These are phyloP conservation scores for Diaporthe citri DNA, from an alignment of 2,329 filamentous ascomycete genomes.

Conservation along the genomic window DNA sequence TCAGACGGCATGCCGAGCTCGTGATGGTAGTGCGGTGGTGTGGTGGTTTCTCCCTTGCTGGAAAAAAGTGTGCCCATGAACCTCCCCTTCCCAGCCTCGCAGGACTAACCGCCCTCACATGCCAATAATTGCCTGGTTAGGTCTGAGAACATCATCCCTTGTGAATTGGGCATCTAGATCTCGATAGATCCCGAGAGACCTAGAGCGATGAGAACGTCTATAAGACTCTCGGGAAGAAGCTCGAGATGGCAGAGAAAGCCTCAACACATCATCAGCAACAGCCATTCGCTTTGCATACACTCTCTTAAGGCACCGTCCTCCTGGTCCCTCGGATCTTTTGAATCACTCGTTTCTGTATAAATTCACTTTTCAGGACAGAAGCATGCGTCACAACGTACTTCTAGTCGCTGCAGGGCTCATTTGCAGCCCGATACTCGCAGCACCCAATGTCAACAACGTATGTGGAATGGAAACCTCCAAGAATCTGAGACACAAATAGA, in stretches of 20 bases:
- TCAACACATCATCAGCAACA: conserved; percentile 23
- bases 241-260: conserved; percentile 17
- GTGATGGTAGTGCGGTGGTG: conserved; percentile 20
- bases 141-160: conserved; percentile 37
- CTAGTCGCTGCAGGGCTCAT: conserved; percentile 21
- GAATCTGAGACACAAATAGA: not conserved
- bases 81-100: conserved; percentile 22
- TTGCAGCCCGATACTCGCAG: conserved; percentile 18
- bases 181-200: not conserved
- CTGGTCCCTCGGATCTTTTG: not conserved
- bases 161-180: conserved; percentile 8
- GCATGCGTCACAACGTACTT: conserved; percentile 28
- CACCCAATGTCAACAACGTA: conserved; percentile 20
- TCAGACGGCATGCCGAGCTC: conserved; percentile 20
- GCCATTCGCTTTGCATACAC: conserved; percentile 31
- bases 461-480: not conserved
- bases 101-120: conserved; percentile 31
- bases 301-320: conserved; percentile 1
- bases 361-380: not conserved
- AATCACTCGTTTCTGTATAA: conserved; percentile 25
- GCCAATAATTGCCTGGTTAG: conserved; percentile 16
- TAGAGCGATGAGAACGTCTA: not conserved
- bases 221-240: conserved; percentile 33
- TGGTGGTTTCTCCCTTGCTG: conserved; percentile 37
- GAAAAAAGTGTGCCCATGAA: conserved; percentile 17